Base-by-base conservation (phyloP, 345 rosid genomes). In the Gossypium herbaceum region DNA sequence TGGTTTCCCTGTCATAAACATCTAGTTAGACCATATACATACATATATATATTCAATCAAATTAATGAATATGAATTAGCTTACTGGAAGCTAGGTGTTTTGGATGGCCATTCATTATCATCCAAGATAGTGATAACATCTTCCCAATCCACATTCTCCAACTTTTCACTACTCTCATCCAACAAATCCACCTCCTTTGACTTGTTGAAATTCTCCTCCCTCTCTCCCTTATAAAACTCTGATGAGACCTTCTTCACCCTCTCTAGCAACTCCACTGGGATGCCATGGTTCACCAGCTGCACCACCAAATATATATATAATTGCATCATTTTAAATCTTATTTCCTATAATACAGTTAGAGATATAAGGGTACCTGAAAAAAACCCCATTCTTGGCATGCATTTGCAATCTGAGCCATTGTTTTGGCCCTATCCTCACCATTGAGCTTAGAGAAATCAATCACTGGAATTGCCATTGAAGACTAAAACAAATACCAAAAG, bases 351-450 rank as follows among this genome's bases (percentile, higher is more conserved):
- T 12, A 39, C 1, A 22, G 58, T n/a, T 51, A n/a, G 29, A 2
- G 25, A 15, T 22, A 73, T 29, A 67, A 12, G 25, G 7, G 12
- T 78, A 94, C 98, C 98, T 94, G 98, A 44, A 94, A 94, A 79
- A 94, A 92, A 12, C 98, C 98, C 97, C 95, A 94, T 52, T 92
- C 94, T 74, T 92, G 88, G 12, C 97, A 92, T 24, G 89, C 88
- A 77, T 77, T 86, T 45, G 97, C 97, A 45, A 94, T 89, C 78
- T 84, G 83, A 74, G 91, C 94, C 73, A 92, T 74, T 3, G 91
- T 84, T 51, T 80, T 82, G 54, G 88, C 86, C 73, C 93, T 87
- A 66, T 89, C 92, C 77, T 86, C 93, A 9, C 88, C 90, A 56
- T 87, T 80, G 82, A 94, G 82, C 84, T 90, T 85, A 5, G 94